Evolutionary conservation across 495 filamentous ascomycete genomes (phyloP), one percentile per base, ranked within the genome.

Genomic region (Glonium stellatum): DNA sequence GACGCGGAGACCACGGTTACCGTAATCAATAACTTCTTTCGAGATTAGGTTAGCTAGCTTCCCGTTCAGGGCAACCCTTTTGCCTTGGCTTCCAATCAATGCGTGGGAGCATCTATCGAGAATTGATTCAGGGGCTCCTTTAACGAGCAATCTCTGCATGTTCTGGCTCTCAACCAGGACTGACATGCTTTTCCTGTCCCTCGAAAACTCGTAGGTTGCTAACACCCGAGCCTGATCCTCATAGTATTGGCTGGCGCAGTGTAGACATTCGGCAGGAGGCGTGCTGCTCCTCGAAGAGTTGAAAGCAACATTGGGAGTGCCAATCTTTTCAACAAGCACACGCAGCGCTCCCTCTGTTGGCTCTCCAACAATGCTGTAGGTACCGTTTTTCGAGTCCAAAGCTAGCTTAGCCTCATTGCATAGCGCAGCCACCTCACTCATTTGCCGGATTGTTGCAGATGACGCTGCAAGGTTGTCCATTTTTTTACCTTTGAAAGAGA

Each of bases 161-260:
- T 77, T 78, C 49, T 78, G 82, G 55, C 86, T 58, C n/a, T 66
- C 84, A 50, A 93, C 87, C 18, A 97, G 81, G 31, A 97, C 95
- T 25, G 95, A 99, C 95, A 99, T 99, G 70, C 95, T 97, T 80
- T 99, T 99, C 21, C 95, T 82, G 72, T 97, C 95, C 68, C 95
- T 85, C 5, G 95, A 97, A 74, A 99, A 99, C 71, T 99, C 95
- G 62, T 92, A 99, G 13, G 90, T 95, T 1, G 92, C 85, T 58
- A 95, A 80, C 55, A 85, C 82, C 35, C 84, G 83, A 51, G 82
- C 80, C 66, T 80, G 79, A 56, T 83, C 76, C 76, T 96, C 92
- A 70, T 95, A 97, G 78, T 86, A 88, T 41, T 83, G 80, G 77
- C 89, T 97, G 48, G 87, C 84, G 65, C 83, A 79, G 71, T 97